phyloP scores from a whole-genome alignment of 2,329 filamentous ascomycete species.

The Penicillium sp. region DNA sequence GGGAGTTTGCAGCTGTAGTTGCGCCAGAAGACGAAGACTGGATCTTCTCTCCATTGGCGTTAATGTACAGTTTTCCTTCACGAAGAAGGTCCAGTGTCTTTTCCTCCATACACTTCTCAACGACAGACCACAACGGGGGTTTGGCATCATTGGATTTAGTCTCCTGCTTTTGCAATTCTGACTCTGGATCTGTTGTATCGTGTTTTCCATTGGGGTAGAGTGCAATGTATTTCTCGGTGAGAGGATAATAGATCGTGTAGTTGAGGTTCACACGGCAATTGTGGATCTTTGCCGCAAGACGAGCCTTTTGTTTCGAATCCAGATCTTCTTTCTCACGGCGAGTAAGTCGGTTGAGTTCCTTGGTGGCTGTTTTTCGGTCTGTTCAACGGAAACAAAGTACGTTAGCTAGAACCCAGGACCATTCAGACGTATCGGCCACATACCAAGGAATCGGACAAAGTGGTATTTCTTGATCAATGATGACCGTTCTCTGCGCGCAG shows the following conservation, averaged over 20 bases:
- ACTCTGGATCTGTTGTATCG: constrained; percentile 8
- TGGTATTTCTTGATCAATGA: constrained; percentile 62
- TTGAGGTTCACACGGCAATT: constrained; percentile 57
- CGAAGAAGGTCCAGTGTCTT: constrained; percentile 42
- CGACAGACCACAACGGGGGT: constrained; percentile 43
- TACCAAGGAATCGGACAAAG: constrained; percentile 63
- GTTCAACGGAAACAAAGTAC: background rate
- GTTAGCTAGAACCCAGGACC: constrained; percentile 7
- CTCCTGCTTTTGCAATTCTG: constrained; percentile 20
- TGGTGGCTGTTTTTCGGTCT: constrained; percentile 44
- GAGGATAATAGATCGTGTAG: constrained; percentile 61
- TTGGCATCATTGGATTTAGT: constrained; percentile 20
- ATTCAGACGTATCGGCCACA: constrained; percentile 1
- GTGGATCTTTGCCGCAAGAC: constrained; percentile 41
- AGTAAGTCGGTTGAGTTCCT: constrained; percentile 35
- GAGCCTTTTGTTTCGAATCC: constrained; percentile 23
- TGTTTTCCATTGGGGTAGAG: constrained; percentile 47
- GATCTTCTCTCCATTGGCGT: constrained; percentile 14
- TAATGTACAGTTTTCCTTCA: constrained; percentile 38
- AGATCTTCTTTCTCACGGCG: constrained; percentile 36
- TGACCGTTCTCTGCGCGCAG: constrained; percentile 48
- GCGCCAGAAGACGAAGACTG: background rate
- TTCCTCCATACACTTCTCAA: constrained; percentile 45
- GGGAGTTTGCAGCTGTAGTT: background rate
- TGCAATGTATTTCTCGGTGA: constrained; percentile 58